Evolutionary conservation across 768 basidiomycete species (phyloP).

Genomic region (Trametes cinnabarina): DNA sequence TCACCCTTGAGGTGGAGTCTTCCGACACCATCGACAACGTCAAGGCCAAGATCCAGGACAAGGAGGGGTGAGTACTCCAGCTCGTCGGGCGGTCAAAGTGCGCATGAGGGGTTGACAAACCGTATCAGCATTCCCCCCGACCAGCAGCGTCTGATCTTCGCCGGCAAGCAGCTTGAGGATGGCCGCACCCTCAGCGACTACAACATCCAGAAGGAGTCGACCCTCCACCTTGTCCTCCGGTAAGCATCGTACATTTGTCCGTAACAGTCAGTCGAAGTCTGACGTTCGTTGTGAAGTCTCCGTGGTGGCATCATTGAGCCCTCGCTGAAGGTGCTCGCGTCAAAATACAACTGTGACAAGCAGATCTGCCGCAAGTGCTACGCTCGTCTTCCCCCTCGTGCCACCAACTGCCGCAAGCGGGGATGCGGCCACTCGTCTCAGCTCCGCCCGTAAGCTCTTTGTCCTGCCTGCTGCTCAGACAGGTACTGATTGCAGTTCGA

Average conservation of each 20-base stretch:
- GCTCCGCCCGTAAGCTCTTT: conserved; percentile 79
- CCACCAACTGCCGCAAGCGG: conserved; percentile 98
- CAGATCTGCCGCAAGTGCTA: conserved; percentile 99
- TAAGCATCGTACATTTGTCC: conserved; percentile 35
- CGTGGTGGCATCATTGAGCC: conserved; percentile 99
- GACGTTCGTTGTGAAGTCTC: conserved; percentile 50
- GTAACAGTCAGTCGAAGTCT: background rate
- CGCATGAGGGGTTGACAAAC: background rate
- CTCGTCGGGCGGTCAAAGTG: background rate
- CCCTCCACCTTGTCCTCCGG: conserved; percentile 96
- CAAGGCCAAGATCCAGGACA: conserved; percentile 80
- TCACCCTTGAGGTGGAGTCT: conserved; percentile 98
- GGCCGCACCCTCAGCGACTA: conserved; percentile 95
- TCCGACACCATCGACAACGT: conserved; percentile 97
- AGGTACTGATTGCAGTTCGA: background rate
- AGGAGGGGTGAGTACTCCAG: conserved; percentile 61
- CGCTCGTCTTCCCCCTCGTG: conserved; percentile 97
- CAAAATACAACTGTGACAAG: conserved; percentile 99
- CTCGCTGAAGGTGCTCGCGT: conserved; percentile 93
- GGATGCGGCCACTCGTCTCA: conserved; percentile 88
- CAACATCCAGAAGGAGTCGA: conserved; percentile 98
- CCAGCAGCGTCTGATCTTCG: conserved; percentile 94
- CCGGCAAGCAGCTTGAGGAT: conserved; percentile 98
- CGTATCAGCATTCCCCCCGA: conserved; percentile 82
- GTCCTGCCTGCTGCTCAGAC: background rate